Conservation (phyloP, 2,329 filamentous ascomycete genomes). For the Pseudogymnoascus sp. region DNA sequence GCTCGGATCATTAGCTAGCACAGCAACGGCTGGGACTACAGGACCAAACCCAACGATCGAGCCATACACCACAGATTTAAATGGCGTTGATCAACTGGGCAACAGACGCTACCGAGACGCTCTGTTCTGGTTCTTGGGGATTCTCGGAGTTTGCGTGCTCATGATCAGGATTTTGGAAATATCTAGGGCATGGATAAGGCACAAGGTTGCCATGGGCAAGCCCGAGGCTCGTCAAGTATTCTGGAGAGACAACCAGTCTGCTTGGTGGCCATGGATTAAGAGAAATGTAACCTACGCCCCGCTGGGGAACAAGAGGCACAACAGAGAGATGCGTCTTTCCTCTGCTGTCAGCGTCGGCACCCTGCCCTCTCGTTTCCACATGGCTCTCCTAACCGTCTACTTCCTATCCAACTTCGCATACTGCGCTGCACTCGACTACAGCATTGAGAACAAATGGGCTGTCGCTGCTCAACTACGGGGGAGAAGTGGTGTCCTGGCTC, state of each 20-base stretch:
- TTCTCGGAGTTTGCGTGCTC: conserved; percentile 46
- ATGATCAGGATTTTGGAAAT: conserved; percentile 46
- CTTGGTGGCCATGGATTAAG: conserved; percentile 55
- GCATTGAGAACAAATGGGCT: conserved; percentile 48
- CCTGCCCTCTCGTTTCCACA: conserved; percentile 56
- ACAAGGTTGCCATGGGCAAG: conserved; percentile 50
- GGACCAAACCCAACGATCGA: conserved; percentile 41
- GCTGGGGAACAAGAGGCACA: conserved; percentile 57
- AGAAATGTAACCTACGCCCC: conserved; percentile 56
- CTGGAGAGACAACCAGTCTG: conserved; percentile 50
- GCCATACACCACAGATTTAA: conserved; percentile 47
- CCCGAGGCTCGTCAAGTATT: conserved; percentile 46
- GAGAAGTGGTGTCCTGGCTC: conserved; percentile 72
- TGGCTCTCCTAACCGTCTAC: conserved; percentile 48
- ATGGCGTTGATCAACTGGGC: conserved; percentile 51
- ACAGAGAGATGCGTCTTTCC: conserved; percentile 56
- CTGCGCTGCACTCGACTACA: conserved; percentile 55
- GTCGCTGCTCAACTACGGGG: conserved; percentile 78
- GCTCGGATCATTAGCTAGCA: background rate
- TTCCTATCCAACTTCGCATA: conserved; percentile 54
- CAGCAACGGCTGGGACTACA: conserved; percentile 10
- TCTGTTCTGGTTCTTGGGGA: conserved; percentile 54
- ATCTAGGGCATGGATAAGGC: conserved; percentile 47
- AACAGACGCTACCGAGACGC: conserved; percentile 50
- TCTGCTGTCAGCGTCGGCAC: conserved; percentile 53